Base-by-base conservation (phyloP, 169 alveolate species). In the Babesia sp. region DNA sequence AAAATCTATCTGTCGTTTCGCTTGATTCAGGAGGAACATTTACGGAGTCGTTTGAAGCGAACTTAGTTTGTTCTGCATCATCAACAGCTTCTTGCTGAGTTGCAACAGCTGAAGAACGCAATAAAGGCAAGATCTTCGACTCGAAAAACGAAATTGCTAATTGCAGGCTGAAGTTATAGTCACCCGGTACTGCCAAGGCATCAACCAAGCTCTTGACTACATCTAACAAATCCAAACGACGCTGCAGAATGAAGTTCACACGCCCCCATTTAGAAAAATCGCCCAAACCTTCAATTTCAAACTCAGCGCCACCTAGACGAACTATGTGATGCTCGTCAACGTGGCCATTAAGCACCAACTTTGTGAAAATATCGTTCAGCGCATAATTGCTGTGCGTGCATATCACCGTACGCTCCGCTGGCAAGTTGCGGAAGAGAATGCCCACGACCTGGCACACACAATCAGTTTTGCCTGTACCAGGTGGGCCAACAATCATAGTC, bases 401-500 rank as follows among this genome's bases (percentile, higher is more conserved):
- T 20, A 96, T 66, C 51, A 96, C 90, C 34, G 90, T 94, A 84
- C 91, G 92, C 78, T 96, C 96, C 51, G 90, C 81, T 22, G 93
- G 95, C 55, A 76, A 76, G 83, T 92, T 94, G 74, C 91, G 87
- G 83, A 92, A 93, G 46, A 96, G 90, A 72, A 94, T 85, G 59
- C 91, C 90, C 41, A 94, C 95, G n/a, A 94, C 91, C 84, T 96
- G 94, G 59, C 93, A 94, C 4, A 96, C 96, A 2, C 93, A 91
- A 76, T 95, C 98, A 6, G 97, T 94, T 80, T 94, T 94, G 16
- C 96, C 94, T 24, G 93, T 79, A 8, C 99, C 99, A 0, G 99
- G 99, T 11, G 98, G 98, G 7, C 99, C 99, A 42, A 94, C 95
- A 24, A 96, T 91, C 76, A 94, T 58, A 24, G 98, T 94, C 59